Evolutionary conservation across 257 asterid genomes (phyloP).

Genomic region (Przewalskia tangutica): DNA sequence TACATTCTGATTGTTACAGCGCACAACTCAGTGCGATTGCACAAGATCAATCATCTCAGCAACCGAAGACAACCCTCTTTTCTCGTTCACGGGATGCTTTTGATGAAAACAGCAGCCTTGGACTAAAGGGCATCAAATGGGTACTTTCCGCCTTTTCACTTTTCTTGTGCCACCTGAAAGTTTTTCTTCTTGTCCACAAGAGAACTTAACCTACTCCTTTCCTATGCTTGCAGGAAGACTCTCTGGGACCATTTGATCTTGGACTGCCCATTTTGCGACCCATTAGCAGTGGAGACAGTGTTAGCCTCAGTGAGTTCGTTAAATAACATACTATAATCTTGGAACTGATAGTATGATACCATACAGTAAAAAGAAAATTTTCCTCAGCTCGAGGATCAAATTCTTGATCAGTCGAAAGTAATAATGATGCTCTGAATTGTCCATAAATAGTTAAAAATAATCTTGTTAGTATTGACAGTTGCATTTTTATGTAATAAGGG

Average conservation of each 20-base stretch:
- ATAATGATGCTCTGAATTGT: neutral
- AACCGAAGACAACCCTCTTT: constrained; percentile 15
- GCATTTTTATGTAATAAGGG: neutral
- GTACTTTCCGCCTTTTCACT: constrained; percentile 16
- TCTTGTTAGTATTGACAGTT: neutral
- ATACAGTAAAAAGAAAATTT: neutral
- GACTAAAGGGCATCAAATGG: constrained; percentile 26
- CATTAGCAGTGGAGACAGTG: constrained; percentile 15
- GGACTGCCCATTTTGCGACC: constrained; percentile 7
- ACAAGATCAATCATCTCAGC: constrained; percentile 26
- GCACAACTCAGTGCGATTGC: constrained; percentile 12
- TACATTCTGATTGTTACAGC: constrained; percentile 8
- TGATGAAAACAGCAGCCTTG: constrained; percentile 28
- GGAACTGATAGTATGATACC: neutral
- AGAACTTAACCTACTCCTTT: neutral
- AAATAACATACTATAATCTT: neutral
- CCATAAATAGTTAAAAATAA: neutral
- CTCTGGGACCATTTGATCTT: constrained; percentile 19
- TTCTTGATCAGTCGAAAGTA: neutral
- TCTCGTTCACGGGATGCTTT: constrained; percentile 14
- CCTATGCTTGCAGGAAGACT: constrained; percentile 29
- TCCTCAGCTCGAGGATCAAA: neutral
- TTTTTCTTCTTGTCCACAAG: neutral
- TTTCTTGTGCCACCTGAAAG: neutral
- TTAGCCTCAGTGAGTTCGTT: constrained; percentile 13